A percentile compares a stretch with the other conserved stretches of the same genome.
Evolutionary conservation across 805 yeast genomes (phyloP).

Genomic region (Priceomyces fermenticarens): DNA sequence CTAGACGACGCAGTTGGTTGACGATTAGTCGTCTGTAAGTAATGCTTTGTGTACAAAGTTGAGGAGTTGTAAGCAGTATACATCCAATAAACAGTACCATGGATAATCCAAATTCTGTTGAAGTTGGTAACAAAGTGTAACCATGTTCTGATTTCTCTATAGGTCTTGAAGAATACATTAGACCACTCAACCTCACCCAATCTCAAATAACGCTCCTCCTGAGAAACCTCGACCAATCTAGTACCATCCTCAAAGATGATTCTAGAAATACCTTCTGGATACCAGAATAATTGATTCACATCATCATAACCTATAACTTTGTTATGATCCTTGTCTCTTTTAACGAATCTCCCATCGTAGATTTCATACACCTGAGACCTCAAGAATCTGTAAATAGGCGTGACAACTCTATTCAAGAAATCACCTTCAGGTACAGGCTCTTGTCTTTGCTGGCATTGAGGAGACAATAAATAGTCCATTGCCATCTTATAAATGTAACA

Average conservation of each 20-base stretch:
- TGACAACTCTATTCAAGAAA: slow-evolving; percentile 84
- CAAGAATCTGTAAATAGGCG: slow-evolving; percentile 81
- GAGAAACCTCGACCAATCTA: slow-evolving; percentile 84
- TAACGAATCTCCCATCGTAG: slow-evolving; percentile 75
- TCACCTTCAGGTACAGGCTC: slow-evolving; percentile 89
- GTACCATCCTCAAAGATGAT: slow-evolving; percentile 90
- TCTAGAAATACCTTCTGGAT: slow-evolving; percentile 96
- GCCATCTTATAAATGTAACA: slow-evolving; percentile 97
- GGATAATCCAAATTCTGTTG: slow-evolving; percentile 98
- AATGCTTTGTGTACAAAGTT: slow-evolving; percentile 82
- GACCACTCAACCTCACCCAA: slow-evolving; percentile 93
- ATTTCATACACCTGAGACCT: slow-evolving; percentile 82
- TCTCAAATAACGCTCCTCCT: slow-evolving; percentile 82
- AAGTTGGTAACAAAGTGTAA: slow-evolving; percentile 91
- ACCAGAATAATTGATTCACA: slow-evolving; percentile 98
- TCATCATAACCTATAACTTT: slow-evolving; percentile 91
- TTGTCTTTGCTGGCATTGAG: slow-evolving; percentile 83
- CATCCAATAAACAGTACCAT: slow-evolving; percentile 89
- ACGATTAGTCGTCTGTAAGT: slow-evolving; percentile 77
- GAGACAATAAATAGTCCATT: slow-evolving; percentile 81
- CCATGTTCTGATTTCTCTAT: slow-evolving; percentile 96
- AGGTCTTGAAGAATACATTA: slow-evolving; percentile 91
- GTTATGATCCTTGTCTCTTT: slow-evolving; percentile 84
- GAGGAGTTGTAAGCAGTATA: slow-evolving; percentile 92
- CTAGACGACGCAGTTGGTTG: slow-evolving; percentile 85